Evolutionary conservation across 1,139 yeast species (phyloP), one percentile per base, ranked within the genome.

Genomic region (Saccharomycopsis crataegensis): DNA sequence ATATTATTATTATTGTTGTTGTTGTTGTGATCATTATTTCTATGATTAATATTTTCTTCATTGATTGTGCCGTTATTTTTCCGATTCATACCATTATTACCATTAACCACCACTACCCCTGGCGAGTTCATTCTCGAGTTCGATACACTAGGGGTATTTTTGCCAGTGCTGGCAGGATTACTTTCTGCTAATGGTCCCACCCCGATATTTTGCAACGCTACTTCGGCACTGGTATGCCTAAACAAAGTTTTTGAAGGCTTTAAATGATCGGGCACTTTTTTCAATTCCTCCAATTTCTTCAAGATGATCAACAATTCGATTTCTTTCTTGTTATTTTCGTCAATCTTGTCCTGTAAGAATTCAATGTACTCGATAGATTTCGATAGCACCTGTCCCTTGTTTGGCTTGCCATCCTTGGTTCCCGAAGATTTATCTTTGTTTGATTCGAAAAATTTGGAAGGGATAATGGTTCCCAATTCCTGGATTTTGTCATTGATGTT

Each of bases 401-500:
- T 90, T 1, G 97, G 97, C 61, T 85, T 85, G 3, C 96, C 96
- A 63, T 88, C 96, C 60, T 86, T 86, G 2, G 90, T 80, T 3
- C 90, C 87, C 12, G 83, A 74, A 28, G 79, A 77, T 61, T 76
- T 76, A 50, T 77, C 74, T 51, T 67, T 66, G 49, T 57, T 60
- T 49, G 69, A 70, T 8, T 66, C 59, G 53, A 82, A 85, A 61
- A 83, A 79, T 44, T 78, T 79, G 12, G 71, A 70, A 0, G 97
- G 96, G 2, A 91, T 79, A 52, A 86, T 67, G 1, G 78, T 73
- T 50, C 89, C 76, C 46, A 91, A 73, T 62, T 90, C 96, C 62
- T 86, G 94, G 55, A 91, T 91, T 64, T 84, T 83, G 51, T 89
- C 96, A 65, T 90, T 90, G 67, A 91, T 87, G 63, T 86, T 88